Conservation (phyloP, 805 yeast genomes). For the Kuraishia hungarica region DNA sequence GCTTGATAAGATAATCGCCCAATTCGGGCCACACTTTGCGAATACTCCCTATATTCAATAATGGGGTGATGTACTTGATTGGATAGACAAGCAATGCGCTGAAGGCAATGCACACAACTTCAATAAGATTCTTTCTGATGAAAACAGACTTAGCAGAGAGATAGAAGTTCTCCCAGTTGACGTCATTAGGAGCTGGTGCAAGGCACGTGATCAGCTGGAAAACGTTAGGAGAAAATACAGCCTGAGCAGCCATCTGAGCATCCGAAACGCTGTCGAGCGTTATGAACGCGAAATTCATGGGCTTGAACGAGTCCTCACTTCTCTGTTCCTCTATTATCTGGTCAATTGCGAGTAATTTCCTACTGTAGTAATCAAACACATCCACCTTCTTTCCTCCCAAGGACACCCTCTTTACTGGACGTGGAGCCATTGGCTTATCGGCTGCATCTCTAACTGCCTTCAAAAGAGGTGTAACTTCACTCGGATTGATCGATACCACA, state of each 20-base stretch:
- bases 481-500: background rate
- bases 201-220: constrained; percentile 72
- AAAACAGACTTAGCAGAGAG: constrained; percentile 30
- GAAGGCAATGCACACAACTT: constrained; percentile 33
- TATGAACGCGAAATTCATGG: constrained; percentile 52
- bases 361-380: constrained; percentile 25
- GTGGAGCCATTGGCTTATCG: constrained; percentile 6
- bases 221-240: constrained; percentile 84
- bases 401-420: constrained; percentile 16
- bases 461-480: constrained; percentile 13
- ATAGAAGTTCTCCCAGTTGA: constrained; percentile 64
- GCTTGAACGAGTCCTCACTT: constrained; percentile 27
- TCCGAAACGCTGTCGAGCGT: constrained; percentile 92
- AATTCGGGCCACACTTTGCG: constrained; percentile 51
- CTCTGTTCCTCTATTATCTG: constrained; percentile 23
- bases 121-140: constrained; percentile 21
- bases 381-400: constrained; percentile 20
- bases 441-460: constrained; percentile 10
- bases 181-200: constrained; percentile 96
- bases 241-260: constrained; percentile 97
- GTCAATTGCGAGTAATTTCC: constrained; percentile 28
- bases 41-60: constrained; percentile 47
- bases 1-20: constrained; percentile 41
- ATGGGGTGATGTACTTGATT: constrained; percentile 47
- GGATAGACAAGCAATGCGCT: constrained; percentile 46